Base-by-base conservation (phyloP, 805 yeast species). In the Suhomyces sp. region DNA sequence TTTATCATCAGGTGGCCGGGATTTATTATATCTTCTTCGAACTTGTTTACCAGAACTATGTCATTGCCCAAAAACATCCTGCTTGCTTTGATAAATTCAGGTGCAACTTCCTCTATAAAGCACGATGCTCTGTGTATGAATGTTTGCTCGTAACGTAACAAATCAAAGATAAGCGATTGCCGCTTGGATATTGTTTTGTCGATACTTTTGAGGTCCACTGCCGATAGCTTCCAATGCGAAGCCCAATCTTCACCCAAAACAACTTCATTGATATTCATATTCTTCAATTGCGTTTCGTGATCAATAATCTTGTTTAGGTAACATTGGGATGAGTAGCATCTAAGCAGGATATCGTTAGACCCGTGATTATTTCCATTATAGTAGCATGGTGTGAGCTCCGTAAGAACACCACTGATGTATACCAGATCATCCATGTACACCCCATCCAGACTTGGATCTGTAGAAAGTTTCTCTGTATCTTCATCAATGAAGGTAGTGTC, bases 91-190 rank as follows among this genome's bases (percentile, higher is more conserved):
- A 73, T 57, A 46, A 75, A 74, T 48, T 67, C 73, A 0, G 79
- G 79, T 0, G 73, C 78, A 4, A 72, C 78, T 5, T 24, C 33
- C 33, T 80, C 80, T 3, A 86, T 72, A 49, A 88, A 85, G 3
- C 86, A 81, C 54, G 78, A 76, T 2, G 91, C 85, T 60, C 89
- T 78, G 46, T 81, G 83, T 21, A 88, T 78, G 48, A 86, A 86
- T 15, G 82, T 78, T 59, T 86, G 89, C 57, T 89, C 96, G 45
- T 83, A 79, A 51, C 83, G 75, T 25, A 89, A 81, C 46, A 89
- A 69, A 62, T 89, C 96, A 67, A 86, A 90, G 3, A 88, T 78
- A 52, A 85, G 83, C 51, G 89, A 85, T 63, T 89, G 96, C 35
- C 83, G 76, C 59, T 82, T 82, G n/a, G 83, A 73, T 50, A 82